These are phyloP conservation scores for Candida piceae DNA, from an alignment of 805 yeast species.

Conservation along the genomic window DNA sequence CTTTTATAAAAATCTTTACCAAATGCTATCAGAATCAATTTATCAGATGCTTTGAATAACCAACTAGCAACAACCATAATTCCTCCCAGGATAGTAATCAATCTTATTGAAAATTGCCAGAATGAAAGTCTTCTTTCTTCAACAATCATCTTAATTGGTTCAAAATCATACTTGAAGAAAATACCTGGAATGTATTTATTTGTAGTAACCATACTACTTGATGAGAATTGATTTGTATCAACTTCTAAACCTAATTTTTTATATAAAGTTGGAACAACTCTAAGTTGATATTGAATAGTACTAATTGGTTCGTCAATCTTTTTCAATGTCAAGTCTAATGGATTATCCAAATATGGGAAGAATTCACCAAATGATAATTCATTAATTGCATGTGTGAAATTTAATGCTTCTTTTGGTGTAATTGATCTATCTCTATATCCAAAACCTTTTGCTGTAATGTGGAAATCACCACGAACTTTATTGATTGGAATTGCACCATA, in stretches of 20 bases:
- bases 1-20: slow-evolving; percentile 53
- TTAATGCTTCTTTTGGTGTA: slow-evolving; percentile 47
- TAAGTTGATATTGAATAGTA: slow-evolving; percentile 59
- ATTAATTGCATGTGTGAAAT: slow-evolving; percentile 78
- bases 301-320: slow-evolving; percentile 44
- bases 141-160: slow-evolving; percentile 70
- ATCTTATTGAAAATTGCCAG: slow-evolving; percentile 66
- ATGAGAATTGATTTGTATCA: slow-evolving; percentile 83
- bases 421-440: slow-evolving; percentile 52
- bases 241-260: slow-evolving; percentile 64
- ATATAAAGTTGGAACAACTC: slow-evolving; percentile 81
- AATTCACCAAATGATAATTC: slow-evolving; percentile 91
- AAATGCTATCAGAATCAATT: slow-evolving; percentile 41
- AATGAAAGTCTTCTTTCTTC: slow-evolving; percentile 73
- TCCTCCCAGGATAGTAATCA: slow-evolving; percentile 83
- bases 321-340: slow-evolving; percentile 75
- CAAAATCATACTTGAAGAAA: slow-evolving; percentile 80
- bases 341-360: slow-evolving; percentile 80
- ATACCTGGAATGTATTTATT: slow-evolving; percentile 61
- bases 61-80: slow-evolving; percentile 65
- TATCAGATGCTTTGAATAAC: slow-evolving; percentile 54
- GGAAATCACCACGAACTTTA: slow-evolving; percentile 80
- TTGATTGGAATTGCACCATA: slow-evolving; percentile 81
- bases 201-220: slow-evolving; percentile 38
- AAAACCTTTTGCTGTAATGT: slow-evolving; percentile 71